Evolutionary conservation across 805 yeast genomes (phyloP).

Genomic region (Yarrowia sp.): DNA sequence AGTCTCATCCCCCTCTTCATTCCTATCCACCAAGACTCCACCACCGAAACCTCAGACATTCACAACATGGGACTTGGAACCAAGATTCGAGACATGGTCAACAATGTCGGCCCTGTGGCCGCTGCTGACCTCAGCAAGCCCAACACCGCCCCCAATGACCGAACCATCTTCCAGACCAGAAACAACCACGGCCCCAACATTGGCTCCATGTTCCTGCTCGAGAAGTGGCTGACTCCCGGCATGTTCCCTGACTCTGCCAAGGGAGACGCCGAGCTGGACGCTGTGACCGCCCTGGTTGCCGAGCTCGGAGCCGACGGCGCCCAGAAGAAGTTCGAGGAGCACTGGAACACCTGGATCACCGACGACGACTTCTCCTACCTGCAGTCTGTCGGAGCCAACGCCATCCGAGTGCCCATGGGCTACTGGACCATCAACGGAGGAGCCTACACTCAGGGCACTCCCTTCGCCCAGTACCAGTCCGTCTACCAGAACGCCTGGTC

Average conservation of each 20-base stretch:
- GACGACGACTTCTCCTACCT: conserved; percentile 86
- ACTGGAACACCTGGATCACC: conserved; percentile 67
- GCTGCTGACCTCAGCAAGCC: conserved; percentile 38
- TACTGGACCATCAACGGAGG: conserved; percentile 87
- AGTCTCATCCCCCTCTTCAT: conserved; percentile 19
- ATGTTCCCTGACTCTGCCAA: conserved; percentile 63
- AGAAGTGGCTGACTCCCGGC: conserved; percentile 61
- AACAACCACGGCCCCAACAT: conserved; percentile 83
- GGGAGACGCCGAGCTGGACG: conserved; percentile 73
- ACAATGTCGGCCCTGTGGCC: conserved; percentile 33
- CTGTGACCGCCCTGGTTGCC: conserved; percentile 59
- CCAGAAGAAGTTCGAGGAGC: conserved; percentile 58
- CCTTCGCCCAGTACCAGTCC: conserved; percentile 60
- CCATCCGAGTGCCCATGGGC: conserved; percentile 87
- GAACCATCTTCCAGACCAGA: conserved; percentile 49
- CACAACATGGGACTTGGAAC: conserved; percentile 28
- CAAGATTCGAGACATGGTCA: conserved; percentile 29
- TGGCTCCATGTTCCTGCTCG: conserved; percentile 81
- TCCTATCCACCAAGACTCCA: neutral
- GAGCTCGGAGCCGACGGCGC: conserved; percentile 63
- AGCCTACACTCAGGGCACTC: conserved; percentile 61
- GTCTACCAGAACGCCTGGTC: conserved; percentile 75
- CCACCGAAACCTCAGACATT: neutral
- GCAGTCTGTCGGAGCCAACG: conserved; percentile 68
- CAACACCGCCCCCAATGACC: conserved; percentile 49